Evolutionary conservation across 805 yeast genomes (phyloP).

Genomic region (Ogataea kodamae): DNA sequence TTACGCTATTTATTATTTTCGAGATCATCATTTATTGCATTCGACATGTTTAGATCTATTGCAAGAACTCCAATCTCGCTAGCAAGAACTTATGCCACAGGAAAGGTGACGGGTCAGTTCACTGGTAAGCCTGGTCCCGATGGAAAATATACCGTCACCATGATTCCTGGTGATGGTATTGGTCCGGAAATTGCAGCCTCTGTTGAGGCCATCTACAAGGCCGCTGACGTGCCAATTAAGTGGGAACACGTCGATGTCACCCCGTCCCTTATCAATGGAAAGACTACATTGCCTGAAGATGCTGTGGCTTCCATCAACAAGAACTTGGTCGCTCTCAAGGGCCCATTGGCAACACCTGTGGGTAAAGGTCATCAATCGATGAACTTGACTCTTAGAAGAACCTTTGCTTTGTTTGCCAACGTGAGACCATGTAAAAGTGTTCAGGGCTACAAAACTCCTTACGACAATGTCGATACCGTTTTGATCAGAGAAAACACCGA

Average conservation of each 20-base stretch:
- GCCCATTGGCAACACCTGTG: constrained; percentile 97
- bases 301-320: constrained; percentile 92
- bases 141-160: constrained; percentile 89
- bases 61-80: constrained; percentile 17
- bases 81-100: constrained; percentile 35
- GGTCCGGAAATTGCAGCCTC: constrained; percentile 95
- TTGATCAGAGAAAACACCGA: constrained; percentile 98
- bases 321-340: constrained; percentile 93
- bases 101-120: constrained; percentile 57
- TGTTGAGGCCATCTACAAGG: constrained; percentile 87
- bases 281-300: constrained; percentile 86
- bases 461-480: constrained; percentile 86
- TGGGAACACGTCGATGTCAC: constrained; percentile 98
- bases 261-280: constrained; percentile 86
- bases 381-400: constrained; percentile 95
- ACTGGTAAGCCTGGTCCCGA: constrained; percentile 61
- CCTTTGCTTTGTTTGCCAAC: constrained; percentile 93
- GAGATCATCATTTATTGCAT: constrained; percentile 4
- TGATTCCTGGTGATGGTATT: constrained; percentile 98
- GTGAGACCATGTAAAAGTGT: constrained; percentile 95
- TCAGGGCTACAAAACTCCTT: constrained; percentile 90
- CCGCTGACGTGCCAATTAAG: constrained; percentile 93
- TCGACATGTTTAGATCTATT: constrained; percentile 9
- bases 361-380: constrained; percentile 98
- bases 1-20: constrained; percentile 2